Evolutionary conservation across 225 moss, liverwort and hornwort genomes (phyloP).

Genomic region (Bryum argenteum): DNA sequence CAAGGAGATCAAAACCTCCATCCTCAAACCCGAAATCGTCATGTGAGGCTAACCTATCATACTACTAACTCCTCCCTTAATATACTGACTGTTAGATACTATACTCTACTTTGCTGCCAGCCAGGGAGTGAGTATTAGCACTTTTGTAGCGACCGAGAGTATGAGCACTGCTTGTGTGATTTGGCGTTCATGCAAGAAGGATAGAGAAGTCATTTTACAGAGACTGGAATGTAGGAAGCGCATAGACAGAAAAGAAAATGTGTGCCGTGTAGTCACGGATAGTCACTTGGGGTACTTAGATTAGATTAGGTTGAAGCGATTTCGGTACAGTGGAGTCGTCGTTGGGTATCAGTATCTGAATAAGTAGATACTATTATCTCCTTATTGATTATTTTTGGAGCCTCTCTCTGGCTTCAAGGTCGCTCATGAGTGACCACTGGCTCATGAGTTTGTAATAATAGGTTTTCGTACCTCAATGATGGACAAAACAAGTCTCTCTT

Average conservation of each 20-base stretch:
- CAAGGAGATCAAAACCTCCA: conserved; percentile 93
- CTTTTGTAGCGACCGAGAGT: conserved; percentile 1
- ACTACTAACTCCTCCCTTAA: neutral
- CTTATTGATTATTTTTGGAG: conserved; percentile 41
- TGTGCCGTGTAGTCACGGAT: neutral
- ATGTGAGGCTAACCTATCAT: conserved; percentile 62
- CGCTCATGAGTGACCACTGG: conserved; percentile 36
- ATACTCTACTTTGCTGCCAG: neutral
- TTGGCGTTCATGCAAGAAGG: conserved; percentile 27
- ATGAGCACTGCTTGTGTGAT: conserved; percentile 9
- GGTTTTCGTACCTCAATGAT: conserved; percentile 31
- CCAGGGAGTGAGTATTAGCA: neutral
- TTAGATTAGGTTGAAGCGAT: conserved; percentile 6
- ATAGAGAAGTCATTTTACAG: conserved; percentile 41
- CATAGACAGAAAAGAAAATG: conserved; percentile 4
- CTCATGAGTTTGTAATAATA: conserved; percentile 48
- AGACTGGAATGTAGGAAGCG: conserved; percentile 20
- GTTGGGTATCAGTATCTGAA: conserved; percentile 9
- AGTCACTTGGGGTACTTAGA: conserved; percentile 18
- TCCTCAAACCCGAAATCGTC: conserved; percentile 90
- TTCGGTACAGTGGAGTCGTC: neutral
- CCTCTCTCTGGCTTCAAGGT: conserved; percentile 35
- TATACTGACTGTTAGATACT: neutral
- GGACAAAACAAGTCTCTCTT: neutral
- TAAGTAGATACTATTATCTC: conserved; percentile 23